Percentiles rank a stretch among this genome's conserved stretches.
Evolutionary conservation across 2,329 filamentous ascomycete genomes (phyloP).

Genomic region (Volutella citrinella): DNA sequence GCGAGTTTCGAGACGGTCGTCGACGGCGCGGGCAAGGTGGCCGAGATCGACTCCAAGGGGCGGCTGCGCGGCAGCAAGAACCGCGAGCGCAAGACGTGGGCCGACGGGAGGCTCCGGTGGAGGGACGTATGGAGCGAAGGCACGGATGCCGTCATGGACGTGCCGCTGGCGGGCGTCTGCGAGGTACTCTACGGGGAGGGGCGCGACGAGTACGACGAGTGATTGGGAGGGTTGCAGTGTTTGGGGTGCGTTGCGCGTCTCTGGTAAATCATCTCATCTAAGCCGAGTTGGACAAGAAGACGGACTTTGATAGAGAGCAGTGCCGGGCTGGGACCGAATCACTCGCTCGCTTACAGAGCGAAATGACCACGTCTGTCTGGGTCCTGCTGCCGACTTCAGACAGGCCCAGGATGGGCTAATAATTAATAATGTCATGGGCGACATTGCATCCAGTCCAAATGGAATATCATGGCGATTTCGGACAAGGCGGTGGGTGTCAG

Average conservation of each 20-base stretch:
- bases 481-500: no score
- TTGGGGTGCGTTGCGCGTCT: not conserved
- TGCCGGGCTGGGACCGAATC: no score
- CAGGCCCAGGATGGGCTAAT: no score
- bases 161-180: constrained; percentile 90
- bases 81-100: constrained; percentile 35
- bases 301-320: no score
- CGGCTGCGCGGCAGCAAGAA: constrained; percentile 37
- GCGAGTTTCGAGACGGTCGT: constrained; percentile 83
- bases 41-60: constrained; percentile 73
- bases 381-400: no score
- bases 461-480: no score
- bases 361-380: no score
- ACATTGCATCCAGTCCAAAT: no score
- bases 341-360: no score
- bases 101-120: constrained; percentile 60
- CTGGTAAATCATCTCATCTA: not conserved
- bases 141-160: constrained; percentile 96
- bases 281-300: no score
- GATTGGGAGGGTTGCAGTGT: constrained; percentile 8
- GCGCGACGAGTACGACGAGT: constrained; percentile 28
- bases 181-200: constrained; percentile 82
- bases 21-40: constrained; percentile 84
- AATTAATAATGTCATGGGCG: no score
- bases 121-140: constrained; percentile 82